phyloP scores from a whole-genome alignment of 495 filamentous ascomycete genomes.

The Aspergillus cristatus region DNA sequence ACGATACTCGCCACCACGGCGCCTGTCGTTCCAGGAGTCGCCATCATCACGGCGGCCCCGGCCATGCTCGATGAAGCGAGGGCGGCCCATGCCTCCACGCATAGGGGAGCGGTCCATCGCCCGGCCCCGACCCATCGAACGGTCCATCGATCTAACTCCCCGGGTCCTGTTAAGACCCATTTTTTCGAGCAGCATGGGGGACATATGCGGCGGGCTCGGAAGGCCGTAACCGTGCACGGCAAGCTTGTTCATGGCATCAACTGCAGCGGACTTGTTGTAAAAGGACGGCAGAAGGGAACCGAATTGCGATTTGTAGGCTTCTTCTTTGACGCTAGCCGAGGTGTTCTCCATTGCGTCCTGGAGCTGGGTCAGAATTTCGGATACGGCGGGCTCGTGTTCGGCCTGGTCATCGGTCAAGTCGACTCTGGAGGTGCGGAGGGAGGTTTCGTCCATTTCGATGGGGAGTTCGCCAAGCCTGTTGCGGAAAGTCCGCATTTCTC shows the following conservation, averaged over 20 bases:
- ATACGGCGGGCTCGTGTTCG: conserved; percentile 17
- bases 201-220: conserved; percentile 45
- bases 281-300: conserved; percentile 23
- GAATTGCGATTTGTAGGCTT: conserved; percentile 46
- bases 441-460: conserved; percentile 43
- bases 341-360: conserved; percentile 24
- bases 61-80: no score
- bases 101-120: no score
- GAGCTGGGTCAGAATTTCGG: conserved; percentile 25
- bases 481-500: conserved; percentile 44
- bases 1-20: no score
- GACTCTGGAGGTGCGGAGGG: conserved; percentile 40
- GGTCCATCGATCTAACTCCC: no score
- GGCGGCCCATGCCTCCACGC: no score
- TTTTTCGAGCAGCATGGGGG: conserved; percentile 28
- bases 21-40: no score
- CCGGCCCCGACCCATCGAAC: no score
- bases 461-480: conserved; percentile 51
- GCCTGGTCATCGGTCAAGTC: conserved; percentile 35
- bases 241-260: conserved; percentile 54
- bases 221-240: conserved; percentile 53
- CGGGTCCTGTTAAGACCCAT: conserved; percentile 33
- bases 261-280: conserved; percentile 23
- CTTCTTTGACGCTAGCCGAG: conserved; percentile 32
- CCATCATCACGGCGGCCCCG: no score